phyloP scores from a whole-genome alignment of 2,329 filamentous ascomycete genomes.

The Fusarium sp. region DNA sequence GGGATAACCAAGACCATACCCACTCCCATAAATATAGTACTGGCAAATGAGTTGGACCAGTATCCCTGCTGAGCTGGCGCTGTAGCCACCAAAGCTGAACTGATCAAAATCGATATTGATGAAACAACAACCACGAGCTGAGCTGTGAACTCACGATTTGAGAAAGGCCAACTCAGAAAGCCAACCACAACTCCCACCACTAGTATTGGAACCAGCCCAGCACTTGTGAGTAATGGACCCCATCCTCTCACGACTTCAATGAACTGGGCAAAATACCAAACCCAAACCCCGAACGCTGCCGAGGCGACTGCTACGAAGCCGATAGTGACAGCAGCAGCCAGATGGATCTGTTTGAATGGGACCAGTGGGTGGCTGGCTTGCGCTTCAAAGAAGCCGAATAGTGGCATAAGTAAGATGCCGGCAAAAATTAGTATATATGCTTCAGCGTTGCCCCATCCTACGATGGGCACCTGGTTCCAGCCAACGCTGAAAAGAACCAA shows the following conservation, averaged over 20 bases:
- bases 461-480: conserved; percentile 45
- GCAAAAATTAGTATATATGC: conserved; percentile 41
- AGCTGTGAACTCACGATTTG: conserved; percentile 34
- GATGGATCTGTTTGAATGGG: conserved; percentile 41
- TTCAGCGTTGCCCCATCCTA: conserved; percentile 33
- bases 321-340: conserved; percentile 31
- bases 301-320: conserved; percentile 40
- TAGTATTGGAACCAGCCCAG: conserved; percentile 43
- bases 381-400: conserved; percentile 39
- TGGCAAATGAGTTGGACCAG: conserved; percentile 47
- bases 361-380: conserved; percentile 44
- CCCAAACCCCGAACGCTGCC: conserved; percentile 46
- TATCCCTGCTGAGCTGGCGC: conserved; percentile 43
- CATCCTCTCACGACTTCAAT: conserved; percentile 44
- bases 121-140: conserved; percentile 38
- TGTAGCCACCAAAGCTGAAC: conserved; percentile 45
- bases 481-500: conserved; percentile 45
- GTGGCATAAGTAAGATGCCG: conserved; percentile 31
- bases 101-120: conserved; percentile 36
- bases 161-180: conserved; percentile 35
- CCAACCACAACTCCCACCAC: conserved; percentile 36
- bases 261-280: conserved; percentile 47
- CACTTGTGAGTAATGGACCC: conserved; percentile 39
- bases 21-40: conserved; percentile 45
- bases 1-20: conserved; percentile 45